These are phyloP conservation scores for Pseudodiploospora longispora DNA, from an alignment of 2,329 filamentous ascomycete genomes.

Conservation along the genomic window DNA sequence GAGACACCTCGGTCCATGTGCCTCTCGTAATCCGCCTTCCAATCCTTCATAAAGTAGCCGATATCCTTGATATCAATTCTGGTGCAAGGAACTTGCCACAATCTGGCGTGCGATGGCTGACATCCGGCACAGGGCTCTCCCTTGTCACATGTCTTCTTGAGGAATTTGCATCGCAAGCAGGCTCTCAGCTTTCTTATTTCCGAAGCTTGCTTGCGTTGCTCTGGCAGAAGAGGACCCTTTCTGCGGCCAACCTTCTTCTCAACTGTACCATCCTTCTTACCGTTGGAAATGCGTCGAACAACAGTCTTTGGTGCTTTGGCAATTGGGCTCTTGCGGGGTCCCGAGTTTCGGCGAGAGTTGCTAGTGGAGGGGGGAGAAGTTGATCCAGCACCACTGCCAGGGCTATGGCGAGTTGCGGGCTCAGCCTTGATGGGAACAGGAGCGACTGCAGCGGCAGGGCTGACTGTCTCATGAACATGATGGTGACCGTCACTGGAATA, in stretches of 20 bases:
- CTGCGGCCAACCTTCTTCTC: slow-evolving; percentile 93
- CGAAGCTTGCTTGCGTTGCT: slow-evolving; percentile 92
- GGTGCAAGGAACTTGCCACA: slow-evolving; percentile 97
- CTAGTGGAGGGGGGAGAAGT: slow-evolving; percentile 55
- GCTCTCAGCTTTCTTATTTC: slow-evolving; percentile 93
- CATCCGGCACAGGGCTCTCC: slow-evolving; percentile 93
- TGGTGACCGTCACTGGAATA: slow-evolving; percentile 48
- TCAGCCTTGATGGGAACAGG: slow-evolving; percentile 61
- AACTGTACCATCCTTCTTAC: slow-evolving; percentile 66
- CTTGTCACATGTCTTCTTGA: slow-evolving; percentile 99
- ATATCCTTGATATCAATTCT: slow-evolving; percentile 99
- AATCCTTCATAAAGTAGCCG: slow-evolving; percentile 98
- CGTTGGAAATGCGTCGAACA: slow-evolving; percentile 66
- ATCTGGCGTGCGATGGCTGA: slow-evolving; percentile 86
- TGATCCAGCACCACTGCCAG: slow-evolving; percentile 53
- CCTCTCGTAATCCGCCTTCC: slow-evolving; percentile 93
- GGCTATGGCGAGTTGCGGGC: slow-evolving; percentile 43
- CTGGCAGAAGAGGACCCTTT: slow-evolving; percentile 80
- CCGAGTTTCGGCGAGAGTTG: slow-evolving; percentile 56
- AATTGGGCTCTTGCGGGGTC: slow-evolving; percentile 66
- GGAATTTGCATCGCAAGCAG: slow-evolving; percentile 92
- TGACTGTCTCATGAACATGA: slow-evolving; percentile 47
- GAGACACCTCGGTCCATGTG: slow-evolving; percentile 82
- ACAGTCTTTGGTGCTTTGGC: slow-evolving; percentile 76
- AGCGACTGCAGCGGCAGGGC: slow-evolving; percentile 58